phyloP scores from a whole-genome alignment of 1,284 basidiomycete genomes.

The Gymnopus androsaceus region DNA sequence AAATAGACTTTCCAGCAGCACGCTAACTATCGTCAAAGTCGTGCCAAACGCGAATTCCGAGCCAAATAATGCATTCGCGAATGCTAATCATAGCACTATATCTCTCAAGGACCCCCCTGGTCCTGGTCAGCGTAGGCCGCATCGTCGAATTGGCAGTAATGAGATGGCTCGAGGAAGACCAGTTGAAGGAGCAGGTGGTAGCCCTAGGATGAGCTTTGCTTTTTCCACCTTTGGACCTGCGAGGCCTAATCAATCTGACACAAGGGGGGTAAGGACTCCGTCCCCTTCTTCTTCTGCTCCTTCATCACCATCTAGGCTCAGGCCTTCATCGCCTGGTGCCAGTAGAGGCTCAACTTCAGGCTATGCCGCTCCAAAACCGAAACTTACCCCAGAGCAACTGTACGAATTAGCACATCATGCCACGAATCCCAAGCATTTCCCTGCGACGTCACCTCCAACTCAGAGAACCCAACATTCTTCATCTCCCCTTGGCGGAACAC shows the following conservation, averaged over 20 bases:
- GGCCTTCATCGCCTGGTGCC: constrained; percentile 44
- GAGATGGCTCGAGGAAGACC: constrained; percentile 7
- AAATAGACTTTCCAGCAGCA: constrained; percentile 57
- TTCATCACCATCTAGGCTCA: constrained; percentile 46
- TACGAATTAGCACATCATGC: constrained; percentile 65
- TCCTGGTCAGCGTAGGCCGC: constrained; percentile 28
- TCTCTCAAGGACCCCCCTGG: constrained; percentile 32
- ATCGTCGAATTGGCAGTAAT: constrained; percentile 32
- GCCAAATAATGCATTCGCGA: neutral
- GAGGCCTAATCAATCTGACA: constrained; percentile 17
- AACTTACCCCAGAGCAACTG: constrained; percentile 66
- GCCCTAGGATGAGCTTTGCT: constrained; percentile 61
- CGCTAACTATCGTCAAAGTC: constrained; percentile 74
- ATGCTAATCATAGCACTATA: constrained; percentile 17
- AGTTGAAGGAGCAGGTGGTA: constrained; percentile 27
- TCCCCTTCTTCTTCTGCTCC: constrained; percentile 30
- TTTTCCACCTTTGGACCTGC: constrained; percentile 56
- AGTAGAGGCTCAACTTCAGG: constrained; percentile 1
- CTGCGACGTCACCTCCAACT: constrained; percentile 25
- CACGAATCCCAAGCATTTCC: constrained; percentile 41
- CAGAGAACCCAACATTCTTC: constrained; percentile 18
- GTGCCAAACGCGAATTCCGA: constrained; percentile 25
- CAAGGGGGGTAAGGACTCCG: constrained; percentile 4
- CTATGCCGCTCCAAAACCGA: constrained; percentile 33
- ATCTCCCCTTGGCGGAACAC: too few species aligned